These are phyloP conservation scores for Physaria fendleri DNA, from an alignment of 345 rosid genomes.

Conservation along the genomic window DNA sequence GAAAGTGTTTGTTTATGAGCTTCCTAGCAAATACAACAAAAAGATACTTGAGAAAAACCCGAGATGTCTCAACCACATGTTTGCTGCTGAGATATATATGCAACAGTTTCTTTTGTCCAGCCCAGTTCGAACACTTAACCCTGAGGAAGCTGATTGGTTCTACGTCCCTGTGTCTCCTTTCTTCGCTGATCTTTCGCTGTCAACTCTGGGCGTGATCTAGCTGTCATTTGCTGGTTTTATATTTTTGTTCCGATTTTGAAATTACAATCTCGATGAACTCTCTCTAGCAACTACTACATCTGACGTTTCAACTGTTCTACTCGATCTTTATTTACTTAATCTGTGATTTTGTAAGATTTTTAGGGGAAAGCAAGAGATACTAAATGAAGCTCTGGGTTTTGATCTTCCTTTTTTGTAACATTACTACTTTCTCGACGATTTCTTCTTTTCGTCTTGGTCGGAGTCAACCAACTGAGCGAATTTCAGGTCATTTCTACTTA, in stretches of 20 bases:
- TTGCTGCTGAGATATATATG: constrained; percentile 97
- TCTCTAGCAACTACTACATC: constrained; percentile 30
- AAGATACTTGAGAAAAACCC: constrained; percentile 86
- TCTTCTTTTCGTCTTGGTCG: constrained; percentile 52
- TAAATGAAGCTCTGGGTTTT: constrained; percentile 48
- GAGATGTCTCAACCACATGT: constrained; percentile 95
- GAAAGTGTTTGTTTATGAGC: constrained; percentile 91
- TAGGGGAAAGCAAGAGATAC: constrained; percentile 1
- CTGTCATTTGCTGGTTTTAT: not conserved
- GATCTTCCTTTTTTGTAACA: constrained; percentile 34
- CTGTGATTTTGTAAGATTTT: constrained; percentile 7
- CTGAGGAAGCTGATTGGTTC: constrained; percentile 98
- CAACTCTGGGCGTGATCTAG: constrained; percentile 26
- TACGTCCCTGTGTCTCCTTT: constrained; percentile 92
- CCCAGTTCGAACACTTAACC: constrained; percentile 89
- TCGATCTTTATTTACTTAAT: not conserved
- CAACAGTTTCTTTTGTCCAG: constrained; percentile 92
- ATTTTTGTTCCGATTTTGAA: constrained; percentile 18
- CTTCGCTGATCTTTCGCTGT: constrained; percentile 35
- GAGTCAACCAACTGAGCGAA: constrained; percentile 81
- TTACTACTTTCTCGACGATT: constrained; percentile 31
- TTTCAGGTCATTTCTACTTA: constrained; percentile 50
- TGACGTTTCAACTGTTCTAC: constrained; percentile 35
- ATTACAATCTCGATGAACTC: constrained; percentile 20
- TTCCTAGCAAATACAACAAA: constrained; percentile 94